Base-by-base conservation (phyloP, 176 grass and related monocot genomes). In the Eleusine coracana region DNA sequence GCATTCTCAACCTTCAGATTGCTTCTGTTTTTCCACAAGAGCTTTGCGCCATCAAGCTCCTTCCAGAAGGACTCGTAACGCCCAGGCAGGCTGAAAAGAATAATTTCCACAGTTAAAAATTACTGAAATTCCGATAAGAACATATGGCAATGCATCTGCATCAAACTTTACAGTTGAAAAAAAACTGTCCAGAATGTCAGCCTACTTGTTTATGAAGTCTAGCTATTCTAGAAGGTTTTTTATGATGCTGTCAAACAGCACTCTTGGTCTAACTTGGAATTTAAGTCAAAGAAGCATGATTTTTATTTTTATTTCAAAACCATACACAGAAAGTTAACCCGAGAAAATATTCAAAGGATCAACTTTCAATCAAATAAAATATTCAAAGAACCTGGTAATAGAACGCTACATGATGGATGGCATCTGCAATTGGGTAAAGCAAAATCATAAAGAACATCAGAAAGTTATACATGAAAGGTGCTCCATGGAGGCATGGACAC, bases 1-100 rank as follows among this genome's bases (percentile, higher is more conserved):
- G 63, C 88, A 63, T 91, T 78, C 85, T 97, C 92, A 70, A 91
- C 71, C 85, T 88, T 94, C 70, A 94, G 83, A 34, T 89, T 83
- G 13, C 80, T 75, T 54, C 78, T 81, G 52, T 92, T 91, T 68
- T 66, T 92, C 84, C 92, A 92, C 21, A 92, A 37, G 66, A 89
- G 77, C 83, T 92, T 97, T 37, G 77, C 82, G 6, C 78, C 68
- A 66, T 97, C 90, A 71, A 94, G 46, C 82, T 94, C 95, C 67
- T 97, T 94, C 90, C 88, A 92, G 81, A 94, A 92, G 27, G 95
- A 48, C 46, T 97, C 86, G 0, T 86, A 89, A 14, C 95, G 92
- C 10, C 70, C 88, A 68, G 95, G 95, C 82, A 98, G 69, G 87
- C 91, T 95, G 84, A 52, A 90, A 74, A 40, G 77, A 56, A 71